Evolutionary conservation across 108 stramenopile genomes (phyloP).

Genomic region (Skeletonema costatum): DNA sequence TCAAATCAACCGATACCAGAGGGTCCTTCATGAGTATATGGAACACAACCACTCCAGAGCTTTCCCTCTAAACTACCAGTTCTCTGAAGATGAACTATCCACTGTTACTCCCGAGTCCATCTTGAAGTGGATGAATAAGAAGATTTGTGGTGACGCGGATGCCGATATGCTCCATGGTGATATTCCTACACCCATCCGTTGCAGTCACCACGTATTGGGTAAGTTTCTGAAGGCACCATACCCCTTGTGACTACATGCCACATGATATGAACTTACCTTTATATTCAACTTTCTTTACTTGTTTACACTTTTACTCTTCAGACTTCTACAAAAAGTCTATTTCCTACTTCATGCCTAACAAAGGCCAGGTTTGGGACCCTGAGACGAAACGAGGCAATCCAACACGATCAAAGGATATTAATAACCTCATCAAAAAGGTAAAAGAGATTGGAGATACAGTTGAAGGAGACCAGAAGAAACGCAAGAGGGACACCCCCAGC

Average conservation of each 20-base stretch:
- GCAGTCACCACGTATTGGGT: neutral
- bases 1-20: neutral
- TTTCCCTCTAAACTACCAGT: neutral
- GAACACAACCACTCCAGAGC: neutral
- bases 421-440: neutral
- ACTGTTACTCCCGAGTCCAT: neutral
- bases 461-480: conserved; percentile 10
- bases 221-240: neutral
- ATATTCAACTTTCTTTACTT: neutral
- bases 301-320: neutral
- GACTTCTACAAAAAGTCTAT: conserved; percentile 7
- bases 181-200: neutral
- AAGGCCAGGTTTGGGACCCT: neutral
- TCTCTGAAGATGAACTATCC: neutral
- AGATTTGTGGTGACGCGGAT: conserved; percentile 1
- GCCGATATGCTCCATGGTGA: neutral
- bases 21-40: neutral
- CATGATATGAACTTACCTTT: neutral
- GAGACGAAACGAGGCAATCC: conserved; percentile 8
- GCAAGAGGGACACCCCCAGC: neutral
- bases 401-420: conserved; percentile 7
- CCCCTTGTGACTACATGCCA: neutral
- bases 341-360: conserved; percentile 15
- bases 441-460: conserved; percentile 6
- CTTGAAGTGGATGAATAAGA: neutral